Conservation (phyloP, 1,139 yeast species). For the Pichia sp. region DNA sequence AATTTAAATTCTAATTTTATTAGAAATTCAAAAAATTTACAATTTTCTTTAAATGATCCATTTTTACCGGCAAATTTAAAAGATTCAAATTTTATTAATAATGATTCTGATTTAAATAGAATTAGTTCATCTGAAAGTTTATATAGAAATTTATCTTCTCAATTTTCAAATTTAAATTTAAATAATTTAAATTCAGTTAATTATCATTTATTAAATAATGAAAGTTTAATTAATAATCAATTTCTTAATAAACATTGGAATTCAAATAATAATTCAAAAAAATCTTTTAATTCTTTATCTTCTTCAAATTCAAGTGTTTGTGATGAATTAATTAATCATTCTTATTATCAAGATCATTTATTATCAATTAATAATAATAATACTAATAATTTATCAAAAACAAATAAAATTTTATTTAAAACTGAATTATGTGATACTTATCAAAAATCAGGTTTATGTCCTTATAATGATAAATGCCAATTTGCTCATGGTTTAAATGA, state of each 20-base stretch:
- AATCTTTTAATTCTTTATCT: background rate
- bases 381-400: background rate
- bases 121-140: background rate
- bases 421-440: slow-evolving; percentile 84
- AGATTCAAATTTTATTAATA: background rate
- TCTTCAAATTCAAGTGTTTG: slow-evolving; percentile 3
- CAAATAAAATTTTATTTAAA: slow-evolving; percentile 70
- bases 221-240: slow-evolving; percentile 10
- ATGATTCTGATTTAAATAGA: background rate
- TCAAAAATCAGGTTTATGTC: slow-evolving; percentile 68
- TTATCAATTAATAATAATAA: background rate
- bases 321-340: slow-evolving; percentile 4
- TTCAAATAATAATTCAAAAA: background rate
- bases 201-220: slow-evolving; percentile 1
- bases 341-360: background rate
- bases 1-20: background rate
- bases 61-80: slow-evolving; percentile 8
- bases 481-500: slow-evolving; percentile 88
- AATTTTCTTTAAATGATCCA: slow-evolving; percentile 10
- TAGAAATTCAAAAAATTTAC: slow-evolving; percentile 3
- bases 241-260: slow-evolving; percentile 2
- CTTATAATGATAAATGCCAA: slow-evolving; percentile 87
- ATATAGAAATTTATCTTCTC: background rate
- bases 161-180: background rate
- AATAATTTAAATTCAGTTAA: too few relatives aligned